Base-by-base conservation (phyloP, 805 yeast genomes). In the Yamadazyma phyllophila region DNA sequence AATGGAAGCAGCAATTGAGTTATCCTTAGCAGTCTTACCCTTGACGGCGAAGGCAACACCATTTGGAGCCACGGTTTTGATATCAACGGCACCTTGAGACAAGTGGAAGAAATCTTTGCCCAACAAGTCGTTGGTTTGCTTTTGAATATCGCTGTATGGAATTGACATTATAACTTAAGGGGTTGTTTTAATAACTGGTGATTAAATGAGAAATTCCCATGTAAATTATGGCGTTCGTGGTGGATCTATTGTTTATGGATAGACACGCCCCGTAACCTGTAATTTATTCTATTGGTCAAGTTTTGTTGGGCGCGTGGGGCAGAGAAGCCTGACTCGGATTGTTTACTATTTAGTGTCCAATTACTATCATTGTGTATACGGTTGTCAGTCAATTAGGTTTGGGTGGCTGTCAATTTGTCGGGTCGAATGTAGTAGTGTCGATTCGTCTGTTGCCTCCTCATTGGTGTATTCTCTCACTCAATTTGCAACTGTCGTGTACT, bases 21-120 rank as follows among this genome's bases (percentile, higher is more conserved):
- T 83, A 64, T 83, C 88, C 73, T 81, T 82, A 61, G 82, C 79
- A 61, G 84, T 78, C 76, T 89, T 90, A 68, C 96, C 97, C 78
- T 88, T 89, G 65, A 89, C 88, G 62, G 94, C 80, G 82, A 94
- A 94, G 50, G 89, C 80, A 48, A 92, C 97, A 61, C 97, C 97
- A 69, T 90, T 92, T 68, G 97, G 96, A 60, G 99, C 96, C 56
- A 80, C 80, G 57, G 98, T 85, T 78, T 88, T 86, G 62, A 92
- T 82, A 65, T 88, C 96, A 57, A 94, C 79, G 48, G 94, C 73
- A 57, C 94, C 94, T 53, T 94, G 88, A 54, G 92, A 74, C 58
- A 80, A 74, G 78, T 94, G 98, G 85, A 78, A 94, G 83, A 90
- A 94, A 74, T 94, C 99, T 73, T 77, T 85, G 75, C 80, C 78